Evolutionary conservation across 805 yeast genomes (phyloP).

Genomic region (Metschnikowia cubensis): DNA sequence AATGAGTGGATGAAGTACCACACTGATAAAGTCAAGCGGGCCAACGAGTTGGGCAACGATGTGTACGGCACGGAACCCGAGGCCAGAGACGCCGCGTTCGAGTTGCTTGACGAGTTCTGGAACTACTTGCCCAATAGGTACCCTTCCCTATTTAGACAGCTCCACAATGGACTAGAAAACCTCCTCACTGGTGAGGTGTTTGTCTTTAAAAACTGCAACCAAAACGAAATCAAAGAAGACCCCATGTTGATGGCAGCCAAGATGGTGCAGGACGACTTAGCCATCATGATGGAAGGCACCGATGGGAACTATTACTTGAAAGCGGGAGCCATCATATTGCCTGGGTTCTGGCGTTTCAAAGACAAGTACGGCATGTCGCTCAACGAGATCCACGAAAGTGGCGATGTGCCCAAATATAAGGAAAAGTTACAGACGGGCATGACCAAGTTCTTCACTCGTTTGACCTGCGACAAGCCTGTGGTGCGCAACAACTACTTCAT

Average conservation of each 20-base stretch:
- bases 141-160: constrained; percentile 48
- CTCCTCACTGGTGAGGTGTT: constrained; percentile 51
- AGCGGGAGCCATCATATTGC: constrained; percentile 60
- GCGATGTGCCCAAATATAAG: constrained; percentile 64
- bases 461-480: constrained; percentile 59
- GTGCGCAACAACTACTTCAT: constrained; percentile 63
- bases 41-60: constrained; percentile 44
- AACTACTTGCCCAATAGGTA: constrained; percentile 53
- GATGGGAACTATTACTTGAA: constrained; percentile 55
- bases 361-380: constrained; percentile 58
- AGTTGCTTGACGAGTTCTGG: constrained; percentile 50
- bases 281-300: constrained; percentile 58
- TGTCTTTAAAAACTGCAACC: constrained; percentile 21
- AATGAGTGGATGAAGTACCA: constrained; percentile 61
- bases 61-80: constrained; percentile 48
- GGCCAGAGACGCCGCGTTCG: constrained; percentile 53
- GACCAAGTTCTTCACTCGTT: constrained; percentile 60
- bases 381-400: constrained; percentile 56
- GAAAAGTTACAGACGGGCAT: constrained; percentile 56
- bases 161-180: constrained; percentile 47
- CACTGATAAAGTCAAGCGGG: constrained; percentile 46
- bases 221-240: constrained; percentile 32
- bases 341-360: constrained; percentile 66
- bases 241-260: constrained; percentile 58
- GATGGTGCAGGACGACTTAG: constrained; percentile 63